These are phyloP conservation scores for Dictyostelium brefeldianum DNA, from an alignment of 78 protist species.

Conservation along the genomic window DNA sequence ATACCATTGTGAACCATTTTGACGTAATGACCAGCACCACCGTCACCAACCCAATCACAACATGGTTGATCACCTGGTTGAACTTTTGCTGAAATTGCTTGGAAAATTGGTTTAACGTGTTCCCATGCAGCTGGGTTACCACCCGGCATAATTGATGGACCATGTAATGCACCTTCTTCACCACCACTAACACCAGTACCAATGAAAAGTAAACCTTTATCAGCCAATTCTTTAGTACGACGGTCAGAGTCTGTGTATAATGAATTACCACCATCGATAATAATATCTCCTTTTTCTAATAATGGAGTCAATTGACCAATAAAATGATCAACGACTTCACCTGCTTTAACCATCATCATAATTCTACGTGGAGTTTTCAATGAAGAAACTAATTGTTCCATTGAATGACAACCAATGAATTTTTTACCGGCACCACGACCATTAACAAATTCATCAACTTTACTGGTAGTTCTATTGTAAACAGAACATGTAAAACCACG, in stretches of 20 bases:
- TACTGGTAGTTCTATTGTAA: constrained; percentile 89
- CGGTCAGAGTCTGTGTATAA: constrained; percentile 90
- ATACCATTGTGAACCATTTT: constrained; percentile 99
- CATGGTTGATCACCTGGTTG: constrained; percentile 90
- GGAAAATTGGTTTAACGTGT: constrained; percentile 89
- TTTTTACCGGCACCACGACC: constrained; percentile 88
- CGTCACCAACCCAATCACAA: constrained; percentile 95
- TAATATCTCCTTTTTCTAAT: constrained; percentile 92
- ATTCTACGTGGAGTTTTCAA: constrained; percentile 92
- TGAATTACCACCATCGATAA: constrained; percentile 98
- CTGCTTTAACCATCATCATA: constrained; percentile 96
- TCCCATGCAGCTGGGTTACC: constrained; percentile 88
- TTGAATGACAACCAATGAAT: constrained; percentile 84
- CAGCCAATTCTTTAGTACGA: constrained; percentile 81
- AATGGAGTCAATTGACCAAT: constrained; percentile 80
- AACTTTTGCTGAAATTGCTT: constrained; percentile 90
- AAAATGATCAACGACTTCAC: constrained; percentile 92
- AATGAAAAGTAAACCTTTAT: constrained; percentile 88
- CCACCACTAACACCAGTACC: constrained; percentile 99
- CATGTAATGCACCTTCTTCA: constrained; percentile 98
- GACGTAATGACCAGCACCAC: constrained; percentile 98
- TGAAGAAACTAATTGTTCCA: constrained; percentile 84
- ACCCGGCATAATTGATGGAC: constrained; percentile 99
- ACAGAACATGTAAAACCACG: constrained; percentile 91
- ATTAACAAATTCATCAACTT: constrained; percentile 88